phyloP scores from a whole-genome alignment of 306 rosid species.

The Medicago arabica region DNA sequence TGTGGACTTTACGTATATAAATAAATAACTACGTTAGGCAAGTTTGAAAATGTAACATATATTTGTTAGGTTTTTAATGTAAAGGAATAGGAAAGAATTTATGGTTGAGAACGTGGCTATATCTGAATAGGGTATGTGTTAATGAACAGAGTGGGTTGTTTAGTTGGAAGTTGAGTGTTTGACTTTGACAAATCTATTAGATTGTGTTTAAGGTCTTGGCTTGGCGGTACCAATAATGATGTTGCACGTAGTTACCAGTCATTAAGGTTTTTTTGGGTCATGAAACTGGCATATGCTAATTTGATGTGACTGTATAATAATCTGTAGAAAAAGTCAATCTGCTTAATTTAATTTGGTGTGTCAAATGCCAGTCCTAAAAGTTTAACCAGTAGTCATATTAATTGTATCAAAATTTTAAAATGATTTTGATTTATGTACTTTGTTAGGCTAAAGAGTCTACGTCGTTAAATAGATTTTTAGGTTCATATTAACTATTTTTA shows the following conservation, averaged over 20 bases:
- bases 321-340: too few species aligned
- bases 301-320: background rate
- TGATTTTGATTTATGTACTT: too few species aligned
- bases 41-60: background rate
- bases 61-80: background rate
- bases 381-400: too few species aligned
- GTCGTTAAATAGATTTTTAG: too few species aligned
- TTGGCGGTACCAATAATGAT: background rate
- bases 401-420: too few species aligned
- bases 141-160: background rate
- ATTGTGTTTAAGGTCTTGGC: background rate
- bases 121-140: background rate
- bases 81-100: background rate
- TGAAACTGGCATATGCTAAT: background rate
- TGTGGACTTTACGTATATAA: background rate
- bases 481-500: too few species aligned
- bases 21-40: constrained; percentile 15
- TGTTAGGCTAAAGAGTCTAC: too few species aligned
- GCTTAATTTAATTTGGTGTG: too few species aligned
- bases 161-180: constrained; percentile 15
- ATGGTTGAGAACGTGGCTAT: background rate
- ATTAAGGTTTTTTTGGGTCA: background rate
- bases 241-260: background rate
- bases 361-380: too few species aligned
- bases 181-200: constrained; percentile 5